Percentiles rank a stretch among this genome's conserved stretches.
These are phyloP conservation scores for Wickerhamiella pararugosa DNA, from an alignment of 1,139 yeast species.

Conservation along the genomic window DNA sequence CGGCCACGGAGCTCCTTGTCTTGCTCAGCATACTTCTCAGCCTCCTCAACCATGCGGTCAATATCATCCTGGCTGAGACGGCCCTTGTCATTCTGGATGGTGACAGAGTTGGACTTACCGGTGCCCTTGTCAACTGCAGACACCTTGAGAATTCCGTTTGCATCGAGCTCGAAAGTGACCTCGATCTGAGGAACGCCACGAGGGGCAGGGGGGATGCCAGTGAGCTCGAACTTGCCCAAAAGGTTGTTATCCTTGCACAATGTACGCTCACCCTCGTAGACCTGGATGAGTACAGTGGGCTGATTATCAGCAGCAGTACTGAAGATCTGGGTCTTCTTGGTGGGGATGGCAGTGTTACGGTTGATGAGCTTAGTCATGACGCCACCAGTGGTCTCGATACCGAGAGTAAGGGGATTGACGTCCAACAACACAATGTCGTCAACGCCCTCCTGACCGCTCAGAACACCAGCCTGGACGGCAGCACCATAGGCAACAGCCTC, in stretches of 20 bases:
- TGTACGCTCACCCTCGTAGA: slow-evolving; percentile 88
- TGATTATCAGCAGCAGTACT: slow-evolving; percentile 88
- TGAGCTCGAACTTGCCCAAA: slow-evolving; percentile 82
- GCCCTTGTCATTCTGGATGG: slow-evolving; percentile 88
- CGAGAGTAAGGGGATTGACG: slow-evolving; percentile 78
- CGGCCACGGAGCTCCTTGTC: slow-evolving; percentile 73
- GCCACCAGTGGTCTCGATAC: slow-evolving; percentile 94
- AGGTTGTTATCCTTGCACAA: slow-evolving; percentile 86
- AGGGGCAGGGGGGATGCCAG: slow-evolving; percentile 92
- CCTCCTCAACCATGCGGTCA: slow-evolving; percentile 89
- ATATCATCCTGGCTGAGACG: slow-evolving; percentile 89
- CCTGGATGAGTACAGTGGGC: slow-evolving; percentile 88
- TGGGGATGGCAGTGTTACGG: slow-evolving; percentile 85
- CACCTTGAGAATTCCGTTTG: slow-evolving; percentile 86
- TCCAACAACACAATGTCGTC: slow-evolving; percentile 77
- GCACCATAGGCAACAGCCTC: slow-evolving; percentile 99
- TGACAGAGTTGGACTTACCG: slow-evolving; percentile 65
- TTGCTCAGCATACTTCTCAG: slow-evolving; percentile 71
- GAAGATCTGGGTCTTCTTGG: slow-evolving; percentile 83
- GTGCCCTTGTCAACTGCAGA: slow-evolving; percentile 89
- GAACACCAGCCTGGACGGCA: slow-evolving; percentile 81
- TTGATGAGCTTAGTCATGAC: slow-evolving; percentile 84
- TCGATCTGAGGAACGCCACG: slow-evolving; percentile 94
- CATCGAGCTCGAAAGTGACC: slow-evolving; percentile 83
- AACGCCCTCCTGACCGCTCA: slow-evolving; percentile 77